These are phyloP conservation scores for Acanthamoeba quina DNA, from an alignment of 208 protist genomes.

Conservation along the genomic window DNA sequence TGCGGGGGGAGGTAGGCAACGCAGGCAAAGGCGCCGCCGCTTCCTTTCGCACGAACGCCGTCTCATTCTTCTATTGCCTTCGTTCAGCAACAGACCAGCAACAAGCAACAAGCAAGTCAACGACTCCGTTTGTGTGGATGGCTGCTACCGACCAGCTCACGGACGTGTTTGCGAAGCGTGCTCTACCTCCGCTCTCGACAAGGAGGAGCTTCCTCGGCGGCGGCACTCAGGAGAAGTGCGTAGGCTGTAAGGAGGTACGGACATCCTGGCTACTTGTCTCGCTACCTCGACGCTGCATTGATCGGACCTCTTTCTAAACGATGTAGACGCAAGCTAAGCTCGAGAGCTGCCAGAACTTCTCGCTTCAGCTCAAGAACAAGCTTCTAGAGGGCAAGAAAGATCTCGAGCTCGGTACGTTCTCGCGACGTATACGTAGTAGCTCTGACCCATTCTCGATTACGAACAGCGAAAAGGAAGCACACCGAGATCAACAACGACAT, in stretches of 20 bases:
- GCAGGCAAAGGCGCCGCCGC: too few species aligned
- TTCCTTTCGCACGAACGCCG: too few species aligned
- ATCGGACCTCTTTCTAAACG: background rate
- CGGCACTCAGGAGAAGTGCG: background rate
- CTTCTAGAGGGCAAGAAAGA: background rate
- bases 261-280: background rate
- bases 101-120: too few species aligned
- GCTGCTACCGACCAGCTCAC: background rate
- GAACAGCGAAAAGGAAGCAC: constrained; percentile 11
- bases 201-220: background rate
- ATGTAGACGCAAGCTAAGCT: background rate
- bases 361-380: background rate
- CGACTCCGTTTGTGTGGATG: background rate
- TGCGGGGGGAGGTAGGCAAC: too few species aligned
- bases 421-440: too few species aligned
- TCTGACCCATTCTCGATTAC: background rate
- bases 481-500: constrained; percentile 56
- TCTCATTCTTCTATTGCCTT: too few species aligned
- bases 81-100: too few species aligned
- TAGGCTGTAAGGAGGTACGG: background rate
- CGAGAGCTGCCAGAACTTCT: background rate
- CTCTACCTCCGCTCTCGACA: background rate
- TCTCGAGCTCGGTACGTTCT: constrained; percentile 1
- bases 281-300: background rate
- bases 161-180: background rate